Base-by-base conservation (phyloP, 2,329 filamentous ascomycete genomes). In the Chrysoporthe deuterocubensis region DNA sequence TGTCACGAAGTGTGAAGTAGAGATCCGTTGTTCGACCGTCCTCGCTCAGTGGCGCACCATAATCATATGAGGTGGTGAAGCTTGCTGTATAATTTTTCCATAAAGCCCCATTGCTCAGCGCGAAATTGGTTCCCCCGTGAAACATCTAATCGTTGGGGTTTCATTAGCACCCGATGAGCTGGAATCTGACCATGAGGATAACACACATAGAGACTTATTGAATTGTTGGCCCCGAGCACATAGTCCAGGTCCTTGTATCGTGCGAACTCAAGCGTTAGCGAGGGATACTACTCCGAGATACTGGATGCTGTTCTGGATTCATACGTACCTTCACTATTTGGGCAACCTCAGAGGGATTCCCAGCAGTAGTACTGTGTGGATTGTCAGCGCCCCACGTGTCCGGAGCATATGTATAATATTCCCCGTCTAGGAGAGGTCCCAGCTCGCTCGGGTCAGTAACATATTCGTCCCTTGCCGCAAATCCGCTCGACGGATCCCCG, bases 51-150 rank as follows among this genome's bases (percentile, higher is more conserved):
- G 83, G 81, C 0, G 83, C 76, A 34, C 82, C 82, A 62, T 85
- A 85, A 71, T 86, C 83, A 69, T 85, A 86, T 68, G 80, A 83
- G 2, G 81, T 80, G 0, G 80, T 84, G 61, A 83, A 79, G 21
- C 76, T 76, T 7, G 77, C 77, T 21, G 78, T 77, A 9, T 74
- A 74, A 64, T 81, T 78, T 60, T 76, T 75, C 78, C 80, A 83
- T 13, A 82, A 73, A 1, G 79, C 81, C 8, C 83, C 83, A 71
- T 81, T 84, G 32, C 80, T 74, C 68, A 84, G 83, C 0, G 78
- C 84, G 68, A 81, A 85, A 67, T 84, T 85, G 2, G 83, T 85
- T 1, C 83, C 83, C 4, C 84, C 84, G 69, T 85, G 83, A 68
- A 85, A 81, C 83, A 85, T 85, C 67, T 69, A 26, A 40, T 13